Evolutionary conservation across 192 early-diverging fungal species (phyloP).

Genomic region (Coemansia sp.): DNA sequence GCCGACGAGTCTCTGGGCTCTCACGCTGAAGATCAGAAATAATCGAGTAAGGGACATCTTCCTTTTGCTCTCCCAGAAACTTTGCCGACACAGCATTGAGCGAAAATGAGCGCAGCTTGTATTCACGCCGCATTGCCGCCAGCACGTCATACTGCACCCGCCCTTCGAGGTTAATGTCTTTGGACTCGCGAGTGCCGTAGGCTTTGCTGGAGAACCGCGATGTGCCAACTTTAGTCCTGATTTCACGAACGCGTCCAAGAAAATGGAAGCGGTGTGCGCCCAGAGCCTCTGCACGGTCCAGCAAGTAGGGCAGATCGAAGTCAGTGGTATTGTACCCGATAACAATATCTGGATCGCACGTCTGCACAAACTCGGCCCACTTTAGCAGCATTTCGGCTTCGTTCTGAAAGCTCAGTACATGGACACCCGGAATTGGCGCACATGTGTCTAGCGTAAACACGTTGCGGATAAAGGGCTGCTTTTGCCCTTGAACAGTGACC

Average conservation of each 20-base stretch:
- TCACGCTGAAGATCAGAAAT: conserved; percentile 97
- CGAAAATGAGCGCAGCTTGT: conserved; percentile 93
- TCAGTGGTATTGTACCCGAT: conserved; percentile 97
- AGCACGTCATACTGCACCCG: conserved; percentile 91
- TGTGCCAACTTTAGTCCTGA: conserved; percentile 23
- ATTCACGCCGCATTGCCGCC: conserved; percentile 91
- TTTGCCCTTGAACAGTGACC: conserved; percentile 87
- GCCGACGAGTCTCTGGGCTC: conserved; percentile 88
- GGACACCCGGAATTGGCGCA: conserved; percentile 87
- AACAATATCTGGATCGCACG: conserved; percentile 88
- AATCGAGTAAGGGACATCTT: conserved; percentile 98
- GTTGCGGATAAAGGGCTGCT: conserved; percentile 87
- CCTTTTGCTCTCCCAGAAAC: conserved; percentile 96
- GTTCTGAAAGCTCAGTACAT: conserved; percentile 74
- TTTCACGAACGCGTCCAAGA: conserved; percentile 67
- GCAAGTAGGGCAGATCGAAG: conserved; percentile 94
- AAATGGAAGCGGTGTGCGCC: conserved; percentile 76
- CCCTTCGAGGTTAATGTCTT: conserved; percentile 85
- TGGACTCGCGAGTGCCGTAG: conserved; percentile 88
- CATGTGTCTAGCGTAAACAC: conserved; percentile 91
- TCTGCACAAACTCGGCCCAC: conserved; percentile 86
- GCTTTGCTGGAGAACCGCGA: conserved; percentile 86
- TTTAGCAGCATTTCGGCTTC: conserved; percentile 74
- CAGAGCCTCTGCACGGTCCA: conserved; percentile 83
- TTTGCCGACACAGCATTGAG: conserved; percentile 95